Conservation (phyloP, 2,329 filamentous ascomycete genomes). For the Ceratocystis diversiconidia region DNA sequence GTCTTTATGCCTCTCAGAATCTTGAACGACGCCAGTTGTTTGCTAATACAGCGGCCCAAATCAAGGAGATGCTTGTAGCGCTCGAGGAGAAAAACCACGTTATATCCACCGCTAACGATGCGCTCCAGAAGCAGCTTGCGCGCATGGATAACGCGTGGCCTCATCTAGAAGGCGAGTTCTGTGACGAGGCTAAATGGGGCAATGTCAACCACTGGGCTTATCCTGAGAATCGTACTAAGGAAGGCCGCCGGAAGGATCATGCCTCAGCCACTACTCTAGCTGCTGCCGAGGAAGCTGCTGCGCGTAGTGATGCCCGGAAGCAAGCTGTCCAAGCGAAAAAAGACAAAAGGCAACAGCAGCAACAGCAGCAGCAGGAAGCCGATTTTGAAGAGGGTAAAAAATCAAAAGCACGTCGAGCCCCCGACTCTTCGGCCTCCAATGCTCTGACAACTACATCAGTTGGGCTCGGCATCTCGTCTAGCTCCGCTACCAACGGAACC, state of each 20-base stretch:
- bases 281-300: slow-evolving; percentile 69
- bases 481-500: slow-evolving; percentile 27
- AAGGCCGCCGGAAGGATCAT: slow-evolving; percentile 63
- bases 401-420: slow-evolving; percentile 35
- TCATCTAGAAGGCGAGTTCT: slow-evolving; percentile 76
- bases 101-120: slow-evolving; percentile 80
- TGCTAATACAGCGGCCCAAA: slow-evolving; percentile 59
- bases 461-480: slow-evolving; percentile 50
- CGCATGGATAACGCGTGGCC: slow-evolving; percentile 81
- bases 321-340: slow-evolving; percentile 68
- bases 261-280: slow-evolving; percentile 65
- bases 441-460: slow-evolving; percentile 39
- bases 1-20: slow-evolving; percentile 7
- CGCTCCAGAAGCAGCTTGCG: slow-evolving; percentile 67
- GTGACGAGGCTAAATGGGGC: slow-evolving; percentile 84
- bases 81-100: slow-evolving; percentile 98
- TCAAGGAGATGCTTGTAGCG: slow-evolving; percentile 74
- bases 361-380: slow-evolving; percentile 29
- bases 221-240: slow-evolving; percentile 64
- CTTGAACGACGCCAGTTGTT: slow-evolving; percentile 59
- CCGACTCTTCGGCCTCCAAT: slow-evolving; percentile 32
- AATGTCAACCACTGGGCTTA: slow-evolving; percentile 94
- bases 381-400: slow-evolving; percentile 36
- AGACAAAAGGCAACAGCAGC: slow-evolving; percentile 51
- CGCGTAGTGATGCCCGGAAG: slow-evolving; percentile 70